These are phyloP conservation scores for Pleurotus salmoneostramineus DNA, from an alignment of 768 basidiomycete species.

Conservation along the genomic window DNA sequence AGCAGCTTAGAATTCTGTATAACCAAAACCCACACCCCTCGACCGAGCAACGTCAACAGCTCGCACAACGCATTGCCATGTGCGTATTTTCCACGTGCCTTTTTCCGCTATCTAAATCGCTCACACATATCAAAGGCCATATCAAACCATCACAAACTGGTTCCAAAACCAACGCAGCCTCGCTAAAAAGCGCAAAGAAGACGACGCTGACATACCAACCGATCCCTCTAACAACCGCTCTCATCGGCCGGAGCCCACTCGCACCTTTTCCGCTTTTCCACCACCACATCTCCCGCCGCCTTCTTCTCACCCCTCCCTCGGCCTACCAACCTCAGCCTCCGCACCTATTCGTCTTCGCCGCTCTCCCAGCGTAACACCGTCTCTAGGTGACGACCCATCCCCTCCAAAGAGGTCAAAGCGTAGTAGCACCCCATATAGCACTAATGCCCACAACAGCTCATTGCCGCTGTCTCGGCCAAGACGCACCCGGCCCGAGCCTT, in stretches of 20 bases:
- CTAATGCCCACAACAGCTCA: slow-evolving; percentile 23
- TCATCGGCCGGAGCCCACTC: slow-evolving; percentile 26
- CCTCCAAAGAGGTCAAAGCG: slow-evolving; percentile 33
- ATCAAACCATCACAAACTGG: slow-evolving; percentile 82
- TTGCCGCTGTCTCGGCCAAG: slow-evolving; percentile 53
- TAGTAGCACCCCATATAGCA: slow-evolving; percentile 44
- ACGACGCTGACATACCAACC: slow-evolving; percentile 33
- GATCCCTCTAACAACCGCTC: slow-evolving; percentile 20
- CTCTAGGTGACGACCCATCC: slow-evolving; percentile 20
- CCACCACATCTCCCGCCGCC: slow-evolving; percentile 37
- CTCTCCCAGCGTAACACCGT: slow-evolving; percentile 37
- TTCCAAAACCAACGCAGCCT: slow-evolving; percentile 84
- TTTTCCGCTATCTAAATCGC: slow-evolving; percentile 13
- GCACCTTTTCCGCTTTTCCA: slow-evolving; percentile 45
- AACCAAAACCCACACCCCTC: slow-evolving; percentile 63
- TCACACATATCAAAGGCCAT: slow-evolving; percentile 46
- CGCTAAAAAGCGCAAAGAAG: slow-evolving; percentile 68
- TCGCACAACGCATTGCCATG: slow-evolving; percentile 74
- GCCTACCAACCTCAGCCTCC: slow-evolving; percentile 15
- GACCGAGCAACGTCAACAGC: slow-evolving; percentile 58
- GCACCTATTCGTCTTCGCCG: slow-evolving; percentile 20
- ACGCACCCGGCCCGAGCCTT: slow-evolving; percentile 74
- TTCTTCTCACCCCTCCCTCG: slow-evolving; percentile 28
- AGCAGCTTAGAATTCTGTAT: slow-evolving; percentile 67
- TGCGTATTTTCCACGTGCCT: slow-evolving; percentile 33